phyloP scores from a whole-genome alignment of 2,329 filamentous ascomycete species.

The Aspergillus sp. region DNA sequence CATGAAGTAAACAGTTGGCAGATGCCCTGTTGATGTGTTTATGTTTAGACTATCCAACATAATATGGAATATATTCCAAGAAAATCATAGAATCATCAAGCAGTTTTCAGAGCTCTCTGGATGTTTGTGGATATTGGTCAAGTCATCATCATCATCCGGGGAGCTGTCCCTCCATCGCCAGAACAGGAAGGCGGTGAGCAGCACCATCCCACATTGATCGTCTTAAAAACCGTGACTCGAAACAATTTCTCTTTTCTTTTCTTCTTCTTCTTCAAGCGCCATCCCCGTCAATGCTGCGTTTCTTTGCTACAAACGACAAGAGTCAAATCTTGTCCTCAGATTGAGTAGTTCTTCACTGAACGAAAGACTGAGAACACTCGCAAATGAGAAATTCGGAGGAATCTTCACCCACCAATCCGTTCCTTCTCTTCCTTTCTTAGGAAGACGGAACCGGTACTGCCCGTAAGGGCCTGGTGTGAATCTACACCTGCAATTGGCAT shows the following conservation, averaged over 20 bases:
- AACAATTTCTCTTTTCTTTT: slow-evolving; percentile 20
- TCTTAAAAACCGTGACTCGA: slow-evolving; percentile 8
- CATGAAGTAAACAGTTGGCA: too few species aligned
- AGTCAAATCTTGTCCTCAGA: slow-evolving; percentile 27
- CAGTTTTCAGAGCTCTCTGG: too few species aligned
- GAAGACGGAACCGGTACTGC: slow-evolving; percentile 50
- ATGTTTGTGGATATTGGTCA: too few species aligned
- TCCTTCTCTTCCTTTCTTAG: slow-evolving; percentile 24
- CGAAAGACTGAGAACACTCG: slow-evolving; percentile 33
- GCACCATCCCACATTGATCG: not conserved
- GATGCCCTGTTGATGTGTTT: too few species aligned
- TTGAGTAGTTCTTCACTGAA: too few species aligned
- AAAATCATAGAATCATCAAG: too few species aligned
- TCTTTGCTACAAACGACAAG: slow-evolving; percentile 82
- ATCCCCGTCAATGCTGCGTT: slow-evolving; percentile 90
- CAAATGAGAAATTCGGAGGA: slow-evolving; percentile 99
- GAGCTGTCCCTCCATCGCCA: too few species aligned
- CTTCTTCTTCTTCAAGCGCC: slow-evolving; percentile 59
- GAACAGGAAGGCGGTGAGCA: slow-evolving; percentile 1
- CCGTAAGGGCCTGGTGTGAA: slow-evolving; percentile 83
- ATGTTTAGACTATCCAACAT: too few species aligned
- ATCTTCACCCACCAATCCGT: slow-evolving; percentile 63
- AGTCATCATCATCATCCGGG: too few species aligned
- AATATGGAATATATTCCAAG: too few species aligned
- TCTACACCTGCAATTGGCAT: slow-evolving; percentile 79